Percentiles rank a stretch among this genome's conserved stretches.
Evolutionary conservation across 306 rosid genomes (phyloP).

Genomic region (Lablab purpureus): DNA sequence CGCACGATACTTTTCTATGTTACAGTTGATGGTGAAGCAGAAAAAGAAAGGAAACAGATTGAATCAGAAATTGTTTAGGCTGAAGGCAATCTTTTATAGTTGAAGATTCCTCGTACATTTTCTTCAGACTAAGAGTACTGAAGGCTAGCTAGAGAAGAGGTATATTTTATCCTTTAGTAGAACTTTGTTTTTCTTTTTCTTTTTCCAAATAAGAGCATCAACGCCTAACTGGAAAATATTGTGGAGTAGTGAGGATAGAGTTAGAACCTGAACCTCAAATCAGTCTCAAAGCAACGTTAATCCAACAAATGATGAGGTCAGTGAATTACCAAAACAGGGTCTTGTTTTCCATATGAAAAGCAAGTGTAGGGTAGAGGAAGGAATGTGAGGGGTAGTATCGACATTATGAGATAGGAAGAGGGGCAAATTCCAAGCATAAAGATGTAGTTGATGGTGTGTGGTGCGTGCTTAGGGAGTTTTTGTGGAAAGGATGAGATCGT

Average conservation of each 20-base stretch:
- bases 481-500: constrained; percentile 67
- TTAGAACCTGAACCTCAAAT: constrained; percentile 54
- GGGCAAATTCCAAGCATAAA: constrained; percentile 43
- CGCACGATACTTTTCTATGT: constrained; percentile 52
- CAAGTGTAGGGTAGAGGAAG: constrained; percentile 28
- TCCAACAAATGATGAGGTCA: constrained; percentile 37
- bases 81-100: constrained; percentile 48
- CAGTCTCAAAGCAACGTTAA: constrained; percentile 27
- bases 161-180: neutral
- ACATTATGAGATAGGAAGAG: constrained; percentile 38
- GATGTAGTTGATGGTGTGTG: constrained; percentile 59
- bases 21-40: constrained; percentile 44
- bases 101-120: constrained; percentile 48
- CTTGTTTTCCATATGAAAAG: constrained; percentile 19
- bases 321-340: constrained; percentile 63
- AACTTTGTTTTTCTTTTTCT: neutral
- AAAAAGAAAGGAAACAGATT: constrained; percentile 37
- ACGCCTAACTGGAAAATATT: constrained; percentile 39
- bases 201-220: constrained; percentile 41
- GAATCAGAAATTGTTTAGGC: constrained; percentile 41
- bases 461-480: constrained; percentile 58
- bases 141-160: constrained; percentile 1
- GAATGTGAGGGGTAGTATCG: constrained; percentile 52
- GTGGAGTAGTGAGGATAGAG: constrained; percentile 43
- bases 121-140: constrained; percentile 26